Base-by-base conservation (phyloP, 495 filamentous ascomycete genomes). In the Hypoxylon trugodes region DNA sequence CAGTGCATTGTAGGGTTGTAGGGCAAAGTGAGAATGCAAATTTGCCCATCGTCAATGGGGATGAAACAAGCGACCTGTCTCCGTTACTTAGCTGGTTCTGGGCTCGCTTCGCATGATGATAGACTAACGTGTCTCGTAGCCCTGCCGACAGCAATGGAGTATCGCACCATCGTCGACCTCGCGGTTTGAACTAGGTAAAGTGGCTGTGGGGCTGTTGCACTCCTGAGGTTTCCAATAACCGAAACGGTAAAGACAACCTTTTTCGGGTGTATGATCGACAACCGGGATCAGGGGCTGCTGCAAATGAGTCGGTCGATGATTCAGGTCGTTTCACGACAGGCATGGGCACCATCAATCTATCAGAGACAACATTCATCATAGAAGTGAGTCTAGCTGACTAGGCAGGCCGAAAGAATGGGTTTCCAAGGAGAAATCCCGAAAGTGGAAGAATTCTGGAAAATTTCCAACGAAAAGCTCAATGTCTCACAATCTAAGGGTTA, bases 211-310 rank as follows among this genome's bases (percentile, higher is more conserved):
- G 41, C 38, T 18, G 40, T 46, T 46, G 40, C 25, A 47, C 35
- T 25, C 21, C 40, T 26, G 19, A 15, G 21, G n/a, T n/a, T 51
- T 60, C 24, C 13, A 28, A 24, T 15, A 37, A 25, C 38, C 37
- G 48, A 66, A 61, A 61, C 60, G 66, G 37, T 26, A 52, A 38
- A 59, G 48, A 56, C 18, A 15, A n/a, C 19, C 50, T 33, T 59
- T 58, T 21, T 61, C 55, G 37, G 51, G 33, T 53, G 69, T 67
- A 47, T 72, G 69, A 72, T 72, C 69, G 59, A 5, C 66, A 28
- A 26, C 61, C 32, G 43, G 68, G 65, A 58, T 61, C 46, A 59
- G 36, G 64, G 58, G 57, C 8, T 53, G 4, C 52, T 12, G 28
- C 21, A 16, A 46, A 60, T 35, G 59, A 56, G 49, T 42, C 38